Percentiles rank a stretch among this genome's conserved stretches.
These are phyloP conservation scores for Ogataea parapolymorpha DNA, from an alignment of 805 yeast genomes.

Conservation along the genomic window DNA sequence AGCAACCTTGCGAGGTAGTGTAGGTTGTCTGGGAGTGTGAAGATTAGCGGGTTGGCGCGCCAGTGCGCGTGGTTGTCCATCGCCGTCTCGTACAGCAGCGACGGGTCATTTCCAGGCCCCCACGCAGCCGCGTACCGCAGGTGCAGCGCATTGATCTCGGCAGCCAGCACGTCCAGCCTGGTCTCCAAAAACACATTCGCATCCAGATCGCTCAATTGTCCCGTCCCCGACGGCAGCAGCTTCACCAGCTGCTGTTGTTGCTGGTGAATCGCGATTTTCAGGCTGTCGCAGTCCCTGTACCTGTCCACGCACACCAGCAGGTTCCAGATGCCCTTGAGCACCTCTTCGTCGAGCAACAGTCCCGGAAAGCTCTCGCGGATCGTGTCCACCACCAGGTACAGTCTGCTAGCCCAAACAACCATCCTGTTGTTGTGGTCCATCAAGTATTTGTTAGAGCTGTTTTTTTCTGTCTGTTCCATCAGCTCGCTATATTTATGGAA, in stretches of 20 bases:
- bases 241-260: constrained; percentile 46
- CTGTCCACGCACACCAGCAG: constrained; percentile 49
- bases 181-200: constrained; percentile 51
- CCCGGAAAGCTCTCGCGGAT: constrained; percentile 63
- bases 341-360: constrained; percentile 59
- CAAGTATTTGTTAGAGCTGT: constrained; percentile 1
- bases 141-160: constrained; percentile 65
- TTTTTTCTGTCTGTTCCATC: constrained; percentile 6
- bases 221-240: constrained; percentile 30
- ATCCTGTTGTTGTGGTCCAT: constrained; percentile 2
- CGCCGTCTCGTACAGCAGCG: constrained; percentile 59
- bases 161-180: constrained; percentile 53
- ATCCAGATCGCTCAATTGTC: constrained; percentile 9
- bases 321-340: constrained; percentile 55
- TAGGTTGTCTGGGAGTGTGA: constrained; percentile 59
- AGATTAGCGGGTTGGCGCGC: constrained; percentile 70
- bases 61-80: constrained; percentile 44
- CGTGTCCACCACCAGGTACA: constrained; percentile 51
- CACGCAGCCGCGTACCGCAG: constrained; percentile 61
- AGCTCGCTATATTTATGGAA: constrained; percentile 35
- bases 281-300: constrained; percentile 47
- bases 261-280: constrained; percentile 50
- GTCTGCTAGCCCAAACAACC: constrained; percentile 31
- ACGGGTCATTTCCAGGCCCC: constrained; percentile 79
- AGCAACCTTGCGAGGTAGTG: constrained; percentile 78